Base-by-base conservation (phyloP, 2,329 filamentous ascomycete species). In the Ascochyta clinopodiicola region DNA sequence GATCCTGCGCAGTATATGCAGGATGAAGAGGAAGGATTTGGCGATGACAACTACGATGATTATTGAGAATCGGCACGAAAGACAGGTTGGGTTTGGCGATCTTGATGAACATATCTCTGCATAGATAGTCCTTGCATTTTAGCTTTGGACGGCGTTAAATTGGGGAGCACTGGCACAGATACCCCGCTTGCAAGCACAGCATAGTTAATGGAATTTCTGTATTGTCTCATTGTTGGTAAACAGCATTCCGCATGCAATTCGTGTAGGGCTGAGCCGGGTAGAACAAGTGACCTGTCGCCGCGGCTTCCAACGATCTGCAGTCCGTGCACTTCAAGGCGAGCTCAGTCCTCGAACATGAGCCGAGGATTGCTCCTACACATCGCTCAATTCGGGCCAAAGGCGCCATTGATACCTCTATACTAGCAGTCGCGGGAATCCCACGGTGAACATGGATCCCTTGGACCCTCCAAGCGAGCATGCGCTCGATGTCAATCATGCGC, bases 21-120 rank as follows among this genome's bases (percentile, higher is more conserved):
- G 29, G 73, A 77, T 38, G 74, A 79, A 47, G 78, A 80, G 49
- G 74, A 75, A 48, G 77, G 78, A 32, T 73, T 72, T 31, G 68
- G 72, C 7, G 75, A 79, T n/a, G 75, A 80, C 56, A 75, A 62
- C 34, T 61, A 67, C 25, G 61, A 71, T 29, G 63, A 69, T 35
- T 70, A 63, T 27, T 60, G 44, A 44, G 36, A 25, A 13, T 53
- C 36, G 48, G 13, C 31, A 24, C 13, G 3, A 21, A 21, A 3
- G 19, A 4, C 17, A 32, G 24, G 21, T 17, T 38, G 44, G 25
- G 13, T 38, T 27, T 34, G 9, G 24, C 32, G 21, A 43, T 24
- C 4, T 31, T 32, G 13, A 22, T 48, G 19, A 19, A 39, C 29
- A 40, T 22, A 27, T 43, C 2, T 27, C 51, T 46, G 25, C 42